These are phyloP conservation scores for Cercospora janseana DNA, from an alignment of 2,329 filamentous ascomycete species.

Conservation along the genomic window DNA sequence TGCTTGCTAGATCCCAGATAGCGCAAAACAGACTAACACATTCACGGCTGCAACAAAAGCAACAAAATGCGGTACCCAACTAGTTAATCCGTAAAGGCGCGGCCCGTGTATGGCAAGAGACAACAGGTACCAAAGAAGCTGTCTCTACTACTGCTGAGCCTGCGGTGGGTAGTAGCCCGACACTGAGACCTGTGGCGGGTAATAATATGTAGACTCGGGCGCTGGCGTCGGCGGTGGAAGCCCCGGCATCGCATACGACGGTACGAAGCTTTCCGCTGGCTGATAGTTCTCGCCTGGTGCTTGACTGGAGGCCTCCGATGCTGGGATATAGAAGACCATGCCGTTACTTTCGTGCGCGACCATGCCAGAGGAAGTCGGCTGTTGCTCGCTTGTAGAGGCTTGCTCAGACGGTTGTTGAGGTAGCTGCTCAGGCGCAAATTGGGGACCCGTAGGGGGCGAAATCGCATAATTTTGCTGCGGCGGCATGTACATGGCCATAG, in stretches of 20 bases:
- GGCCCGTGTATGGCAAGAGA: not conserved
- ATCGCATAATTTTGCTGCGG: slow-evolving; percentile 33
- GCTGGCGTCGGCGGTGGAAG: slow-evolving; percentile 33
- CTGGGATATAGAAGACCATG: slow-evolving; percentile 80
- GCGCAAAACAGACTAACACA: slow-evolving; percentile 13
- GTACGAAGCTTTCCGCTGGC: slow-evolving; percentile 38
- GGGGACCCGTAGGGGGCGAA: slow-evolving; percentile 40
- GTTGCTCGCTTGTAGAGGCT: slow-evolving; percentile 14
- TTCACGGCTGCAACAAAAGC: slow-evolving; percentile 9
- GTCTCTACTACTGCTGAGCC: slow-evolving; percentile 19
- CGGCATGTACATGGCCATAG: slow-evolving; percentile 36
- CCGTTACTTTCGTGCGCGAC: slow-evolving; percentile 88
- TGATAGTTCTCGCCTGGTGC: slow-evolving; percentile 32
- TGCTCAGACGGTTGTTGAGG: slow-evolving; percentile 26
- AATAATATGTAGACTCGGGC: slow-evolving; percentile 28
- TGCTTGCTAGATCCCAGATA: slow-evolving; percentile 25
- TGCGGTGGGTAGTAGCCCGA: slow-evolving; percentile 25
- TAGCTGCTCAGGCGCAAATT: slow-evolving; percentile 23
- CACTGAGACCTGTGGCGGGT: slow-evolving; percentile 24
- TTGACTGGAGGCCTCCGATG: slow-evolving; percentile 33
- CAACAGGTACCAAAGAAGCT: not conserved
- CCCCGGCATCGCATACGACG: slow-evolving; percentile 37
- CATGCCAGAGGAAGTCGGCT: slow-evolving; percentile 51
- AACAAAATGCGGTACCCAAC: slow-evolving; percentile 4
- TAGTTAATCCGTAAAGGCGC: not conserved